phyloP scores from a whole-genome alignment of 345 rosid species.

The Bruguiera sexangula region DNA sequence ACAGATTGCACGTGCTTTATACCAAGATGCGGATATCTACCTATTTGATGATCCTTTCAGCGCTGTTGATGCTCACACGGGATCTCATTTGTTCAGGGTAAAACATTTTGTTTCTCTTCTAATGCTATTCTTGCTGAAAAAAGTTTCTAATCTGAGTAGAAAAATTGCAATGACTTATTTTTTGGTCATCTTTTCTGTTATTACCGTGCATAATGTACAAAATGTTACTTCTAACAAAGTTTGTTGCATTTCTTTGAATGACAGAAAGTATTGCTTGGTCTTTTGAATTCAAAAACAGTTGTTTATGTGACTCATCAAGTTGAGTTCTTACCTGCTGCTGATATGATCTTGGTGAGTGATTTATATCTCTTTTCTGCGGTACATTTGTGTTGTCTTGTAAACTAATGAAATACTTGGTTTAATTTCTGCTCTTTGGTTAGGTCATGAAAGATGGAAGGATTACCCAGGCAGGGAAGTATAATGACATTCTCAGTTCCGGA shows the following conservation, averaged over 20 bases:
- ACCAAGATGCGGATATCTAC: slow-evolving; percentile 44
- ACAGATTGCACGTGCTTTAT: slow-evolving; percentile 43
- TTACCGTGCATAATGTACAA: background rate
- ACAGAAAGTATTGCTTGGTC: slow-evolving; percentile 59
- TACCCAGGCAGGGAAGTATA: slow-evolving; percentile 66
- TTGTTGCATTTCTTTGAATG: background rate
- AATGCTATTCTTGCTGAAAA: background rate
- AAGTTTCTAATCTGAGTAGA: background rate
- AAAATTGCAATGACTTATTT: background rate
- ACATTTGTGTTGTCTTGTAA: background rate
- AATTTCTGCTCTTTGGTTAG: slow-evolving; percentile 28
- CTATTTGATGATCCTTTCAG: slow-evolving; percentile 47
- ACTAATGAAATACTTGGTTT: background rate
- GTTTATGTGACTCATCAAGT: slow-evolving; percentile 65
- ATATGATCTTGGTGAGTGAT: slow-evolving; percentile 54
- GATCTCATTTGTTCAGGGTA: slow-evolving; percentile 35
- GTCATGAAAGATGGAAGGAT: slow-evolving; percentile 83
- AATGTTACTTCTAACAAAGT: background rate
- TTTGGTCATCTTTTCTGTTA: background rate
- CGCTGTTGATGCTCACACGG: slow-evolving; percentile 45
- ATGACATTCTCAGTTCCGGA: slow-evolving; percentile 58
- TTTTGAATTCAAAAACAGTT: slow-evolving; percentile 47
- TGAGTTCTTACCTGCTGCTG: slow-evolving; percentile 63
- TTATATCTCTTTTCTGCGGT: slow-evolving; percentile 1
- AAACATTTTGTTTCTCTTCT: background rate